A percentile compares a stretch with the other conserved stretches of the same genome.
Conservation (phyloP, 2,329 filamentous ascomycete species). For the Aspergillus viridinutans region DNA sequence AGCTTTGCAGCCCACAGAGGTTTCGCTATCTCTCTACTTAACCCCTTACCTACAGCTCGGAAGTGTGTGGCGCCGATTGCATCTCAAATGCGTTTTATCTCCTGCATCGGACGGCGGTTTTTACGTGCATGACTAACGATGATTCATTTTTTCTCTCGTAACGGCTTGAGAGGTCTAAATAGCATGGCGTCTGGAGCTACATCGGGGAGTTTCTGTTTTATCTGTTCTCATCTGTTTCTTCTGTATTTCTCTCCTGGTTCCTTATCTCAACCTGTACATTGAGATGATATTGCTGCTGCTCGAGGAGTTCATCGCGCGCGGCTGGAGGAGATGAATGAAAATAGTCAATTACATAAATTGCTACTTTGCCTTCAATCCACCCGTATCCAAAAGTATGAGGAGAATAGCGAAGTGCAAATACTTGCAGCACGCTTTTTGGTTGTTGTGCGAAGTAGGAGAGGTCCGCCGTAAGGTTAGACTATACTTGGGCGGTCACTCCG, state of each 20-base stretch:
- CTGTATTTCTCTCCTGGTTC: neutral
- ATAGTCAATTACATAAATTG: neutral
- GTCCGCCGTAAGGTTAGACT: neutral
- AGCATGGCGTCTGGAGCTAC: slow-evolving; percentile 15
- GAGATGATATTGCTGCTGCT: neutral
- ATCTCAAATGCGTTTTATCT: neutral
- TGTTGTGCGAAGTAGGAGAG: neutral
- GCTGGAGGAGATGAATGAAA: neutral
- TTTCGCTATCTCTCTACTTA: neutral
- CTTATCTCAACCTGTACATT: neutral
- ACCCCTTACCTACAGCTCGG: neutral
- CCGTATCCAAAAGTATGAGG: neutral
- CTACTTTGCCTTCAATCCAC: neutral
- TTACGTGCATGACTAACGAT: neutral
- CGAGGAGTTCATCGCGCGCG: neutral
- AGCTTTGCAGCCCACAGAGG: neutral
- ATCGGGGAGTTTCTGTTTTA: neutral
- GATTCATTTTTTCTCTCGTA: neutral
- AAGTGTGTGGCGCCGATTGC: neutral
- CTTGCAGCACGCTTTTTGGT: neutral
- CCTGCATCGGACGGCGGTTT: neutral
- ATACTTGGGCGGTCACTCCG: slow-evolving; percentile 8
- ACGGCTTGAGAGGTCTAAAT: neutral
- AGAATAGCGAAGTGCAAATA: neutral
- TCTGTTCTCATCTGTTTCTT: neutral